These are phyloP conservation scores for Candida vaughaniae DNA, from an alignment of 805 yeast species.

Conservation along the genomic window DNA sequence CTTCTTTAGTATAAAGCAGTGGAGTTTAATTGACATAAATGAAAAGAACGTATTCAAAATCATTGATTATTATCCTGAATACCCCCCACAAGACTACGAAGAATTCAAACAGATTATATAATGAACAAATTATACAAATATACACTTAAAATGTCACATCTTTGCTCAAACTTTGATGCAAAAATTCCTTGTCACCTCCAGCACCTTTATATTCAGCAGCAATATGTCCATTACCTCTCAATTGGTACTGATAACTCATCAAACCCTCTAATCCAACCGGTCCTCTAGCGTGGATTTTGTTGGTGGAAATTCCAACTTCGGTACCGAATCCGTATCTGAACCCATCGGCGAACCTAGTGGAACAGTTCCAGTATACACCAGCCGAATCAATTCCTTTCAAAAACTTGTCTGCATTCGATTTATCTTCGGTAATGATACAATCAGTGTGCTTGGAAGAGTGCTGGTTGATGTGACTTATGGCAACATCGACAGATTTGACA, in stretches of 20 bases:
- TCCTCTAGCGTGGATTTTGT: slow-evolving; percentile 96
- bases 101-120: slow-evolving; percentile 14
- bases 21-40: slow-evolving; percentile 48
- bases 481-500: slow-evolving; percentile 59
- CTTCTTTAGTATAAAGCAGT: slow-evolving; percentile 52
- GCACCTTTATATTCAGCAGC: slow-evolving; percentile 92
- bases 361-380: slow-evolving; percentile 97
- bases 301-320: slow-evolving; percentile 96
- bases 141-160: slow-evolving; percentile 1
- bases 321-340: slow-evolving; percentile 98
- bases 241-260: slow-evolving; percentile 91
- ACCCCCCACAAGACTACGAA: slow-evolving; percentile 39
- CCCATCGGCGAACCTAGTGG: slow-evolving; percentile 97
- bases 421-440: slow-evolving; percentile 77
- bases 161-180: slow-evolving; percentile 48
- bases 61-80: slow-evolving; percentile 48
- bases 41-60: slow-evolving; percentile 37
- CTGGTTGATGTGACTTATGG: slow-evolving; percentile 80
- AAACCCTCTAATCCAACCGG: slow-evolving; percentile 98
- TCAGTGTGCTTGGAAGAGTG: slow-evolving; percentile 98
- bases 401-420: slow-evolving; percentile 70
- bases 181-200: slow-evolving; percentile 79
- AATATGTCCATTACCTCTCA: slow-evolving; percentile 90
- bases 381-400: slow-evolving; percentile 88
- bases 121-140: slow-evolving; percentile 5